Evolutionary conservation across 768 basidiomycete genomes (phyloP).

Genomic region (Amanita subjunquillea): DNA sequence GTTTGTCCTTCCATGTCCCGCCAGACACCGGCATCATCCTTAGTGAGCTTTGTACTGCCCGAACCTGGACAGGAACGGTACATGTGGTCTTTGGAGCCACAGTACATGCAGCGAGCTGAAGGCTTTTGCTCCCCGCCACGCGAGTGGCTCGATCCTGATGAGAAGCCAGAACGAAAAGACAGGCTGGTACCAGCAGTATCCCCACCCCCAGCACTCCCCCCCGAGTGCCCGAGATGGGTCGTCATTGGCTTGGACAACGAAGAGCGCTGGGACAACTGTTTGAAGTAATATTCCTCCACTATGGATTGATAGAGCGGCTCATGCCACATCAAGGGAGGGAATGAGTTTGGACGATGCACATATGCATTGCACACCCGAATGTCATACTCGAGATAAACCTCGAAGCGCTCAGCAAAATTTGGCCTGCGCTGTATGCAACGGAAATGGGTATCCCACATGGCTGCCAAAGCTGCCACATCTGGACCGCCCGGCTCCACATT

Average conservation of each 20-base stretch:
- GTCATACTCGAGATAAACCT: neutral
- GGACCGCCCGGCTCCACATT: neutral
- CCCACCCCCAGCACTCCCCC: too few relatives aligned
- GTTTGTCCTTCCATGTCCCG: neutral
- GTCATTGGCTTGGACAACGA: too few relatives aligned
- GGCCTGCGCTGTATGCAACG: neutral
- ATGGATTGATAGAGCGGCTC: neutral
- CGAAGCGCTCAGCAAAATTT: neutral
- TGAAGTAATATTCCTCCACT: neutral
- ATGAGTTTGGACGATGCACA: neutral
- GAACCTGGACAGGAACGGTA: neutral
- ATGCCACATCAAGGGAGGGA: neutral
- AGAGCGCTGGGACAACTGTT: too few relatives aligned
- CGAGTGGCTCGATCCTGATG: neutral
- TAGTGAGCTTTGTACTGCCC: neutral
- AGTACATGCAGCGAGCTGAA: neutral
- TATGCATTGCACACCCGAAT: neutral
- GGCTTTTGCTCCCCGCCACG: neutral
- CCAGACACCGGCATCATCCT: neutral
- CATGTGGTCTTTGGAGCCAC: neutral
- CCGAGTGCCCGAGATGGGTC: too few relatives aligned
- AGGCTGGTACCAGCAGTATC: too few relatives aligned
- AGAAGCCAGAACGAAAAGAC: neutral
- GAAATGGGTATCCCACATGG: neutral
- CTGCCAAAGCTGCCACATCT: neutral